Evolutionary conservation across 495 filamentous ascomycete genomes (phyloP).

Genomic region (Penicillium steckii): DNA sequence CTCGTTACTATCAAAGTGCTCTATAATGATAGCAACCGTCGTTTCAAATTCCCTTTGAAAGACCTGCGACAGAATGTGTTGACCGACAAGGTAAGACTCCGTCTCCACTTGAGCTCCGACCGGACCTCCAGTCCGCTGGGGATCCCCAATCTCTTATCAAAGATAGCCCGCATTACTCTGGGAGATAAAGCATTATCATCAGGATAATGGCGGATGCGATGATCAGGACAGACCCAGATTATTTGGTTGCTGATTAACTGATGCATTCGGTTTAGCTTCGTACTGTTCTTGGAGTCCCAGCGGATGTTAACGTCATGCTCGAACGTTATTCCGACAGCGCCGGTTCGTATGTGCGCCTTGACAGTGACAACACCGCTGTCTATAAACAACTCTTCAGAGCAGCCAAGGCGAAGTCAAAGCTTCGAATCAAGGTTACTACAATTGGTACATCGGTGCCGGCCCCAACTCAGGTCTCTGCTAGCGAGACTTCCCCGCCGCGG

Average conservation of each 20-base stretch:
- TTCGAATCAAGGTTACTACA: slow-evolving; percentile 76
- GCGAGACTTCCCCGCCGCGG: slow-evolving; percentile 10
- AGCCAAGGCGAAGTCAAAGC: slow-evolving; percentile 97
- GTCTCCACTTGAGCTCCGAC: slow-evolving; percentile 47
- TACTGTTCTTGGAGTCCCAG: slow-evolving; percentile 65
- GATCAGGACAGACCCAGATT: background rate
- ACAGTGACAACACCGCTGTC: slow-evolving; percentile 72
- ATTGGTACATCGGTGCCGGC: slow-evolving; percentile 14
- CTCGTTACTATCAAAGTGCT: slow-evolving; percentile 83
- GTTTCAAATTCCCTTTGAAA: slow-evolving; percentile 85
- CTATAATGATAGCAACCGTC: slow-evolving; percentile 67
- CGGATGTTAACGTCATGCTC: slow-evolving; percentile 66
- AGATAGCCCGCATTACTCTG: slow-evolving; percentile 10
- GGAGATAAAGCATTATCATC: background rate
- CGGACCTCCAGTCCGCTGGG: slow-evolving; percentile 22
- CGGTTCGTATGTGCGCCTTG: slow-evolving; percentile 72
- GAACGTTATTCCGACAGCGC: slow-evolving; percentile 98
- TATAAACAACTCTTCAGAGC: slow-evolving; percentile 98
- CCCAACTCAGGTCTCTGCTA: slow-evolving; percentile 1
- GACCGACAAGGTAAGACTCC: slow-evolving; percentile 70
- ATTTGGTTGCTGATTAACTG: slow-evolving; percentile 16
- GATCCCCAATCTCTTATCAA: slow-evolving; percentile 21
- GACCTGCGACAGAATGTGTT: slow-evolving; percentile 77
- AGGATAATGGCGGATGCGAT: slow-evolving; percentile 1
- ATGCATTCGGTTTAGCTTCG: slow-evolving; percentile 61